phyloP scores from a whole-genome alignment of 768 basidiomycete genomes.

The Rhizopogon rudus region DNA sequence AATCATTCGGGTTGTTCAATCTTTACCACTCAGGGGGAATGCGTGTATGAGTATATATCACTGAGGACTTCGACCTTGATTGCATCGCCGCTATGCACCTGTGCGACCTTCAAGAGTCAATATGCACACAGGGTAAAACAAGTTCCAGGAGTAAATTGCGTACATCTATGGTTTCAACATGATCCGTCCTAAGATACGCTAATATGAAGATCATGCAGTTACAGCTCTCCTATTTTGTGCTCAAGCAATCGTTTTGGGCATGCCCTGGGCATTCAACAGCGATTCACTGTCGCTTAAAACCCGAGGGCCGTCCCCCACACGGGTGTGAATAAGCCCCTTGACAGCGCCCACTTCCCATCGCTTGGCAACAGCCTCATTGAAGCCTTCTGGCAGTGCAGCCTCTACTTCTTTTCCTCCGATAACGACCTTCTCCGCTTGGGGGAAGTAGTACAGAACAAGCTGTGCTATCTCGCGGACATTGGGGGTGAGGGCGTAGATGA shows the following conservation, averaged over 20 bases:
- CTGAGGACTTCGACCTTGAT: too few species aligned
- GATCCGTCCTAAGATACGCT: neutral
- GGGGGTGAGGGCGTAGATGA: conserved; percentile 82
- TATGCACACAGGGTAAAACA: too few species aligned
- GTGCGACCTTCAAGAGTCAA: too few species aligned
- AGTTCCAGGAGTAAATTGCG: too few species aligned
- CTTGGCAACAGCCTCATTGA: conserved; percentile 75
- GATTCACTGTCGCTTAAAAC: conserved; percentile 57
- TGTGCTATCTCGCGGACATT: conserved; percentile 76
- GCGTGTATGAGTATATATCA: too few species aligned
- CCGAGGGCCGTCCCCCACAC: conserved; percentile 88
- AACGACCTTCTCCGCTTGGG: conserved; percentile 50
- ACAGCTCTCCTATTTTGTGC: neutral
- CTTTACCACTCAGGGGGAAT: too few species aligned
- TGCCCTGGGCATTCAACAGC: conserved; percentile 62
- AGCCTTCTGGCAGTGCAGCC: conserved; percentile 59
- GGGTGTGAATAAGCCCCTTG: conserved; percentile 87
- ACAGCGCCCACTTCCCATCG: conserved; percentile 73
- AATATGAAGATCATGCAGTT: neutral
- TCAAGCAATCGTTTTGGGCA: conserved; percentile 54
- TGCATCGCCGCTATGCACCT: too few species aligned
- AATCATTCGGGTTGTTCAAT: too few species aligned
- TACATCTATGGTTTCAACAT: neutral
- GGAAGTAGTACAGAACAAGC: conserved; percentile 82
- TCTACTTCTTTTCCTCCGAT: conserved; percentile 41